Base-by-base conservation (phyloP, 192 early-diverging fungal species). In the Geosiphon pyriformis region DNA sequence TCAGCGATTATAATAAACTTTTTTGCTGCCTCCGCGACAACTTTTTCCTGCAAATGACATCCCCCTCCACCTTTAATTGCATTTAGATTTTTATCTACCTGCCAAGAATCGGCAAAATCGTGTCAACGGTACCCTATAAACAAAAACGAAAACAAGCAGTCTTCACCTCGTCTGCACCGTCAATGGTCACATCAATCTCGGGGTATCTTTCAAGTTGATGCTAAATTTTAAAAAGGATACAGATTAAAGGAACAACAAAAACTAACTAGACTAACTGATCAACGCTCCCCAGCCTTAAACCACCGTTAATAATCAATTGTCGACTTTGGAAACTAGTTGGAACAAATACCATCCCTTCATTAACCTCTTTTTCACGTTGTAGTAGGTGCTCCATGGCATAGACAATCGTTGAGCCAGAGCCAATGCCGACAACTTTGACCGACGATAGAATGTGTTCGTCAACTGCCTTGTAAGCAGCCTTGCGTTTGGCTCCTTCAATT, bases 31-130 rank as follows among this genome's bases (percentile, higher is more conserved):
- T 84, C 81, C 20, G 93, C 93, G 35, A 98, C 92, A 11, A 95
- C 82, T 79, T 95, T 95, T 72, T 98, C 95, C 70, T 91, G 92
- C 64, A 98, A 76, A 55, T 98, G 95, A 55, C 92, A 93, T 27
- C 78, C 95, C 57, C 95, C 95, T 26, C 95, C 95, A 23, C 95
- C 93, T 79, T 98, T 98, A 78, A 98, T 98, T 22, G 85, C 90
- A 73, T 96, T 95, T 67, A 95, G 77, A 65, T 85, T 73, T 12
- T 87, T 62, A 68, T 98, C 95, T 31, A 90, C 86, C 89, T 83
- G 76, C 4, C 37, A 15, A 42, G 6, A 49, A 61, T 10, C 15
- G 60, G 26, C 4, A 61, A 61, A 34, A 61, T 57, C 15, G 56
- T 53, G 55, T 26, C 7, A n/a, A n/a, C n/a, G n/a, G n/a, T n/a